A percentile compares a stretch with the other conserved stretches of the same genome.
phyloP scores from a whole-genome alignment of 345 rosid species.

The Eucalyptus polybractea region DNA sequence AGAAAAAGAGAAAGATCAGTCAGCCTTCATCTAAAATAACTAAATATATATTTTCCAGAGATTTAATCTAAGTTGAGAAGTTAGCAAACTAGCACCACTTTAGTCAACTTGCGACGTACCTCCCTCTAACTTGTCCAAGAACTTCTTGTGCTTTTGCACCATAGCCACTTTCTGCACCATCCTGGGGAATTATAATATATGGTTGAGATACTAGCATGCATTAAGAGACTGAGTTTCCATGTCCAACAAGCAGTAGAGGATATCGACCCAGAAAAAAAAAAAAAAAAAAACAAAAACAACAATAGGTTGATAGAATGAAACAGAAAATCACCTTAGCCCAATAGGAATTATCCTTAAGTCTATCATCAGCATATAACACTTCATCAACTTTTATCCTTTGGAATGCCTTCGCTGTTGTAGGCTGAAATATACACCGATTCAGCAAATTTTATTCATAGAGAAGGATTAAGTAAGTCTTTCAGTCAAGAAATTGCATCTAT shows the following conservation, averaged over 20 bases:
- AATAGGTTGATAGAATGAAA: neutral
- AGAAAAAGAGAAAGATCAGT: neutral
- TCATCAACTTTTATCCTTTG: constrained; percentile 79
- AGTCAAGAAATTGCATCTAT: neutral
- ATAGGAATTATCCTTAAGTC: constrained; percentile 85
- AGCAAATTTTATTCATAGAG: neutral
- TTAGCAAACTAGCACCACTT: neutral
- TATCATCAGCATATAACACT: constrained; percentile 49
- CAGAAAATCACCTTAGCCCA: constrained; percentile 64
- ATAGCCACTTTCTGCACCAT: constrained; percentile 74
- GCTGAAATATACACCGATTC: constrained; percentile 23
- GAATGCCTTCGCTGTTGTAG: constrained; percentile 48
- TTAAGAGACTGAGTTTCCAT: neutral
- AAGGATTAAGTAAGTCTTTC: neutral
- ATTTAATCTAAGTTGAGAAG: neutral
- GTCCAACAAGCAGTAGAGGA: neutral
- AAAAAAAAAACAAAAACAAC: neutral
- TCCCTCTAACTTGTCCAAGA: constrained; percentile 95
- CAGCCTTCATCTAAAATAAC: neutral
- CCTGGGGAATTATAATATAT: constrained; percentile 13
- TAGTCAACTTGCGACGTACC: constrained; percentile 21
- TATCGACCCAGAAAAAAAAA: neutral
- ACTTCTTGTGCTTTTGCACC: constrained; percentile 95
- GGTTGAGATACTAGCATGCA: neutral
- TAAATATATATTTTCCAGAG: neutral